Base-by-base conservation (phyloP, 2,329 filamentous ascomycete genomes). In the Phaeosphaeria sp. region DNA sequence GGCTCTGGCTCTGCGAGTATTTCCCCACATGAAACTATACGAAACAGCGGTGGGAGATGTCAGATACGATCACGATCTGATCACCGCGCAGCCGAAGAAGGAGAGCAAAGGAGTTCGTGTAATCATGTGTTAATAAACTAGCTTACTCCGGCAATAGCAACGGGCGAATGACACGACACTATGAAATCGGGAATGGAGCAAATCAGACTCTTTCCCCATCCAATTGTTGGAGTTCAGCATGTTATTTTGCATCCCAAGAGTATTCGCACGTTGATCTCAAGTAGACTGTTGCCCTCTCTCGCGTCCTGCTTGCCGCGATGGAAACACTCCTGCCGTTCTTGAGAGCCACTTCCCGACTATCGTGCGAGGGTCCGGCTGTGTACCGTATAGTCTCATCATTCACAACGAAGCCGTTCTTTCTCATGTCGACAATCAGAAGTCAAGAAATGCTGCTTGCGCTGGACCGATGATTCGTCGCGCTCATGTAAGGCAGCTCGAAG, bases 41-140 rank as follows among this genome's bases (percentile, higher is more conserved):
- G 51, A 21, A 9, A 54, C 52, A 24, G 22, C 18, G 11, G 21
- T 33, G 36, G 52, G 49, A 17, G 52, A 55, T 27, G 25, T 50
- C 18, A 30, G 18, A 20, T 49, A 44, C 45, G 33, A 49, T 22
- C 46, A 50, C 49, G 45, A 55, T 39, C 18, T 49, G 20, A 43
- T 55, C 27, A 25, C 40, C 18, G 45, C 42, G n/a, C 45, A 48
- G 17, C 30, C 52, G 21, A 55, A 44, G 17, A 50, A 50, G 21
- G 46, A 20, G n/a, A 49, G 30, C 18, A 49, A 49, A 33, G 48
- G 48, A 33, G 48, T 49, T 39, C 48, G 33, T 20, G 48, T 49
- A 13, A 33, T 49, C 7, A 49, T 49, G 30, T 36, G 30, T 36
- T 13, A 13, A 36, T 36, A 36, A 36, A 36, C 15, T 36, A 36